Percentiles rank a stretch among this genome's conserved stretches.
Conservation (phyloP, 2,329 filamentous ascomycete species). For the Ustulina deusta region DNA sequence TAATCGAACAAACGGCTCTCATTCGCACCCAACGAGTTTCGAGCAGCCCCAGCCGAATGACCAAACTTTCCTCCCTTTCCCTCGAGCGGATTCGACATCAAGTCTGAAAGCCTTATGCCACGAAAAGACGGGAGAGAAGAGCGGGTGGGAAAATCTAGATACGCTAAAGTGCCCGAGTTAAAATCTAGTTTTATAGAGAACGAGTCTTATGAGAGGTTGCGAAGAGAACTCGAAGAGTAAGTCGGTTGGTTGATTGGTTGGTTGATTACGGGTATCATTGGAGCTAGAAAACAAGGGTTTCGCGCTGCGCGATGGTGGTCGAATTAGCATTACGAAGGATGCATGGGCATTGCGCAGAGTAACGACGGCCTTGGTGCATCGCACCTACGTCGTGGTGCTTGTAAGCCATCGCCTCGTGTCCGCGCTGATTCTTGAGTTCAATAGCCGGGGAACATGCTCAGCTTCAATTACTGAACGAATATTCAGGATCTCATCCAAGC, state of each 20-base stretch:
- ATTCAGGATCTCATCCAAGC: conserved; percentile 39
- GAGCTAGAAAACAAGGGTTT: conserved; percentile 19
- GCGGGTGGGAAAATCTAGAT: conserved; percentile 6
- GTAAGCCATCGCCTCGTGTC: conserved; percentile 42
- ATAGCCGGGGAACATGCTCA: conserved; percentile 38
- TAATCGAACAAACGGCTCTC: not conserved
- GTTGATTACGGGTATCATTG: conserved; percentile 32
- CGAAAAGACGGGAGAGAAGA: not conserved
- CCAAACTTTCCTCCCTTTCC: not conserved
- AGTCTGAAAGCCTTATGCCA: conserved; percentile 1
- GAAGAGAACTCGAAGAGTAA: conserved; percentile 47
- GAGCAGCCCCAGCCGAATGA: not conserved
- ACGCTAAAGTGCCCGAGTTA: conserved; percentile 41
- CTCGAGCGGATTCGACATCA: not conserved
- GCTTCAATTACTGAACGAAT: conserved; percentile 40
- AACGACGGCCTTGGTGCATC: not conserved
- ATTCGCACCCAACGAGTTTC: not conserved
- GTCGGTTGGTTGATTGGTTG: conserved; percentile 13
- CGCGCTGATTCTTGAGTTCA: conserved; percentile 43
- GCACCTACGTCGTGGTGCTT: conserved; percentile 35
- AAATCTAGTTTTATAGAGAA: conserved; percentile 41
- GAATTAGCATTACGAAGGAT: conserved; percentile 6
- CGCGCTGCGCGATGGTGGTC: conserved; percentile 17
- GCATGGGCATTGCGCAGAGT: not conserved
- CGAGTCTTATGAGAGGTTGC: conserved; percentile 32